These are phyloP conservation scores for Thozetella sp. DNA, from an alignment of 495 filamentous ascomycete species.

Conservation along the genomic window DNA sequence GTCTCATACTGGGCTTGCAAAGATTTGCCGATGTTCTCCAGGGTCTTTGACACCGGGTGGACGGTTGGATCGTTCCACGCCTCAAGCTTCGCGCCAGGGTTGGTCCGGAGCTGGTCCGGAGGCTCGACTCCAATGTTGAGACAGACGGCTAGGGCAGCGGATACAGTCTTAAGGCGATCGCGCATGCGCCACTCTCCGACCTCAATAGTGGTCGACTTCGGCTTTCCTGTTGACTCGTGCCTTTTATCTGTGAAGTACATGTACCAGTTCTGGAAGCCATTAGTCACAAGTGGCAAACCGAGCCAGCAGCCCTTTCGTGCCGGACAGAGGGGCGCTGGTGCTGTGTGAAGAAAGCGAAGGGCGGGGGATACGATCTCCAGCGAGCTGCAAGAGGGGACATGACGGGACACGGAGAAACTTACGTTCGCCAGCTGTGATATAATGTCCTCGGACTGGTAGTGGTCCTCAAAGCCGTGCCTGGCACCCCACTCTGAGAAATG, in stretches of 20 bases:
- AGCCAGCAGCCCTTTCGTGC: not conserved
- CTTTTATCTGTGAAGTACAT: slow-evolving; percentile 99
- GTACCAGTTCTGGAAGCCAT: slow-evolving; percentile 73
- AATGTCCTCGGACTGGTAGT: slow-evolving; percentile 68
- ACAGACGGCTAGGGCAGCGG: slow-evolving; percentile 89
- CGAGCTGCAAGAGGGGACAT: not conserved
- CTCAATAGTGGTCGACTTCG: slow-evolving; percentile 58
- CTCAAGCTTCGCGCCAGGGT: slow-evolving; percentile 88
- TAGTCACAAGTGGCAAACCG: slow-evolving; percentile 10
- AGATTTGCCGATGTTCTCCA: slow-evolving; percentile 94
- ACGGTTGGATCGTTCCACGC: slow-evolving; percentile 94
- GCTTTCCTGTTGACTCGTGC: slow-evolving; percentile 94
- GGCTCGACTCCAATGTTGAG: slow-evolving; percentile 98
- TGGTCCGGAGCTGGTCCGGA: slow-evolving; percentile 91
- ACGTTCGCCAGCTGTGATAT: slow-evolving; percentile 58
- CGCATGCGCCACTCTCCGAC: slow-evolving; percentile 96
- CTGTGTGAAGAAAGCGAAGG: not conserved
- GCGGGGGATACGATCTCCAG: not conserved
- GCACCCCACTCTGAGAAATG: slow-evolving; percentile 53
- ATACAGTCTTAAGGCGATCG: slow-evolving; percentile 94
- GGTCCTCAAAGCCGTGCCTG: slow-evolving; percentile 69
- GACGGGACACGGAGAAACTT: slow-evolving; percentile 30
- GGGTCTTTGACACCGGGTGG: slow-evolving; percentile 76
- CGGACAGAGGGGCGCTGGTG: not conserved
- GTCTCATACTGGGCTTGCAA: slow-evolving; percentile 95